Base-by-base conservation (phyloP, 83 land plant genomes). In the Picea abies region DNA sequence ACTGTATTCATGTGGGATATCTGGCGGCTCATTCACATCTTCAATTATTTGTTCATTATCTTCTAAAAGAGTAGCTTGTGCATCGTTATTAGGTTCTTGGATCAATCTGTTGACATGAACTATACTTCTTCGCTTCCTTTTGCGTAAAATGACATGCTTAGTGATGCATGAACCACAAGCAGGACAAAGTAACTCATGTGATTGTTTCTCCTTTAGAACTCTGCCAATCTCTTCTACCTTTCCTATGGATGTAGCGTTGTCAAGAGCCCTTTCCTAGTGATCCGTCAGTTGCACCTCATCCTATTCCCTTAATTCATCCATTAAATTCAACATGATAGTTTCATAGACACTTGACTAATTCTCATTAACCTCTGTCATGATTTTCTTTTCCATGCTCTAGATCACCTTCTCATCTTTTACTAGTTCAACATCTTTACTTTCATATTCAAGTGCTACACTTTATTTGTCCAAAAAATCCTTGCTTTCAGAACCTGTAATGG, bases 121-220 rank as follows among this genome's bases (percentile, higher is more conserved):
- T 22, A n/a, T 22, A 76, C 62, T 62, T 63, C 39, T 81, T 20
- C 91, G 80, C 69, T 93, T 93, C 67, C 93, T 86, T 87, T 87
- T 91, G 1, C 35, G 35, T 32, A 32, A 32, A 32, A 32, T 32
- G 35, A 32, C 35, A 32, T 1, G 35, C 35, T 32, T 32, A 32
- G 35, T 32, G 35, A 32, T 32, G 35, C 35, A 32, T 32, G 35
- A 32, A 1, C 35, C 35, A 32, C 35, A 32, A 32, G 35, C 35
- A 32, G 35, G 35, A 32, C 35, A 32, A 32, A 32, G 35, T 32
- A 93, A 72, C 76, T 93, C 93, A 83, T 93, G 95, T 78, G 93
- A 87, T 5, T 85, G 69, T 63, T 93, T 91, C 75, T 93, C 87
- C 83, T 84, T 83, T 65, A 93, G 60, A 20, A 91, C 85, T 61